phyloP scores from a whole-genome alignment of 192 early-diverging fungal species.

The Gigaspora rosea region DNA sequence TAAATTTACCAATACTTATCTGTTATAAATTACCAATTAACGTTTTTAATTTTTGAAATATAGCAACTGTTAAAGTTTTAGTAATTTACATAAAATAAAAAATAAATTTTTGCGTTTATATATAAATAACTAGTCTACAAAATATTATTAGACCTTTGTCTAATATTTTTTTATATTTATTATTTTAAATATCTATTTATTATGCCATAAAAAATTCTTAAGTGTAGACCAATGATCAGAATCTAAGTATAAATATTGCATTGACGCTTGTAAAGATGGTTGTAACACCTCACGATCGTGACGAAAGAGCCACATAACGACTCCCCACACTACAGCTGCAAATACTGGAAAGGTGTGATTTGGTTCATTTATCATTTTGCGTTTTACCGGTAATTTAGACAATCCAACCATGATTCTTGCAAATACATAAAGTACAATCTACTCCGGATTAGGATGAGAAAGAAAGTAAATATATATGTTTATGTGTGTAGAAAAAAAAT shows the following conservation, averaged over 20 bases:
- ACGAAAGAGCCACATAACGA: conserved; percentile 94
- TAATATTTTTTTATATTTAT: not conserved
- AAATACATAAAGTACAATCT: conserved; percentile 94
- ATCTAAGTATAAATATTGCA: conserved; percentile 94
- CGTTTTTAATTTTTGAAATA: too few species aligned
- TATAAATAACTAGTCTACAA: too few species aligned
- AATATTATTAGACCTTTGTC: too few species aligned
- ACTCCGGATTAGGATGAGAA: not conserved
- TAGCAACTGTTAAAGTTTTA: too few species aligned
- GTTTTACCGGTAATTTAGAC: conserved; percentile 79
- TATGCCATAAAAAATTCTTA: conserved; percentile 79
- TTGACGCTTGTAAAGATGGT: conserved; percentile 88
- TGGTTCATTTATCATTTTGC: conserved; percentile 70
- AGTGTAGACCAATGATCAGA: conserved; percentile 78
- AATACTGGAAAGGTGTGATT: conserved; percentile 84
- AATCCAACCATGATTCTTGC: conserved; percentile 87
- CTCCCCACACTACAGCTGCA: conserved; percentile 92
- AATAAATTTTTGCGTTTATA: too few species aligned
- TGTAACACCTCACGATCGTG: conserved; percentile 87
- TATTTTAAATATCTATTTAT: conserved; percentile 50
- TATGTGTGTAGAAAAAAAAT: too few species aligned
- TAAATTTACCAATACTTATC: too few species aligned
- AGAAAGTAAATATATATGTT: too few species aligned
- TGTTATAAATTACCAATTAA: too few species aligned
- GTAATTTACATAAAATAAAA: too few species aligned